Evolutionary conservation across 805 yeast genomes (phyloP).

Genomic region (Hanseniaspora jakobsenii): DNA sequence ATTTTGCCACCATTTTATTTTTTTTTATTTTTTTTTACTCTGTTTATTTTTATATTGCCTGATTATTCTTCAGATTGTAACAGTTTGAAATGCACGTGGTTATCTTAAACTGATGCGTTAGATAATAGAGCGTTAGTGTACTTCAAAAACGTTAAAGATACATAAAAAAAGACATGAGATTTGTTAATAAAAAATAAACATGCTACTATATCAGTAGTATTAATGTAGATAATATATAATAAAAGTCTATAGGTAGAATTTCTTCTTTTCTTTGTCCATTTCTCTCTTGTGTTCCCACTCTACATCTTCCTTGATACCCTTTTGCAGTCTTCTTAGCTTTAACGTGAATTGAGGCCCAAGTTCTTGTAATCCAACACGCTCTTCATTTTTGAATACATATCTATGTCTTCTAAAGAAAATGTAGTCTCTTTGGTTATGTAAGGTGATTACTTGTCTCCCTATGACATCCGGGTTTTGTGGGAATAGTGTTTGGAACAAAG

Average conservation of each 20-base stretch:
- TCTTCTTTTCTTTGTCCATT: conserved; percentile 92
- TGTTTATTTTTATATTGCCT: too few species aligned
- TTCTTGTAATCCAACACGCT: conserved; percentile 88
- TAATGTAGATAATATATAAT: too few species aligned
- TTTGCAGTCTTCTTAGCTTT: conserved; percentile 75
- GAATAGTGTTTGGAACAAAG: conserved; percentile 80
- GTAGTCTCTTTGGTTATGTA: conserved; percentile 93
- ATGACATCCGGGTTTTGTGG: conserved; percentile 89
- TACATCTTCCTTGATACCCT: conserved; percentile 79
- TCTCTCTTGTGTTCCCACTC: conserved; percentile 96
- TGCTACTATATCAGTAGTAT: too few species aligned
- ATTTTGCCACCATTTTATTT: too few species aligned
- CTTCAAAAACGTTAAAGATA: too few species aligned
- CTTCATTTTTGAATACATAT: conserved; percentile 78
- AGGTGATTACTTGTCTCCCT: conserved; percentile 89
- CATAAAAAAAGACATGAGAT: too few species aligned
- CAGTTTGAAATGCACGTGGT: too few species aligned
- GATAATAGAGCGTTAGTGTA: too few species aligned
- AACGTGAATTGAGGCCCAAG: conserved; percentile 94
- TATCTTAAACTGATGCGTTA: too few species aligned
- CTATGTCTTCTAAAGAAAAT: conserved; percentile 93
- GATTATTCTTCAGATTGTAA: too few species aligned
- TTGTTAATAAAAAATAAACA: too few species aligned
- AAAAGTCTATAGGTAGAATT: conserved; percentile 55
- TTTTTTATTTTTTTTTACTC: too few species aligned